A percentile compares a stretch with the other conserved stretches of the same genome.
These are phyloP conservation scores for Aspergillus affinis DNA, from an alignment of 495 filamentous ascomycete genomes.

Conservation along the genomic window DNA sequence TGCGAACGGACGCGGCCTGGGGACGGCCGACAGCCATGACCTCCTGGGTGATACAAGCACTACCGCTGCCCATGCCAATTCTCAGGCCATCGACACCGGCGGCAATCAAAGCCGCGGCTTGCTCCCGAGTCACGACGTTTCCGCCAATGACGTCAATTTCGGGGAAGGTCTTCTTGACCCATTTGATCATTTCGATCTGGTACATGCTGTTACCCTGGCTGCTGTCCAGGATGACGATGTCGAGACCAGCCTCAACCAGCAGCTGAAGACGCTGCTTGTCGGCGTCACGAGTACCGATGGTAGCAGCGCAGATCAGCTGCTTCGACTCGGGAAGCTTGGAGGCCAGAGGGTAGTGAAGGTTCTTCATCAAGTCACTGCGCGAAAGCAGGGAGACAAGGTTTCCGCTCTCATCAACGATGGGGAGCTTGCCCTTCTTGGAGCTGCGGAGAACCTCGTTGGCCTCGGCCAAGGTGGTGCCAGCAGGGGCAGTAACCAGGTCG, in stretches of 20 bases:
- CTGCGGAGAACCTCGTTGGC: slow-evolving; percentile 90
- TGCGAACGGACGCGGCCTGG: slow-evolving; percentile 89
- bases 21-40: slow-evolving; percentile 98
- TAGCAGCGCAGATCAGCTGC: slow-evolving; percentile 92
- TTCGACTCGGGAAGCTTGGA: slow-evolving; percentile 97
- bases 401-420: slow-evolving; percentile 82
- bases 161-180: slow-evolving; percentile 83
- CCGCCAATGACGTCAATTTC: slow-evolving; percentile 91
- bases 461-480: slow-evolving; percentile 80
- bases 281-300: slow-evolving; percentile 90
- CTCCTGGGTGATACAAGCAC: slow-evolving; percentile 98
- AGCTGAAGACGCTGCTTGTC: slow-evolving; percentile 84
- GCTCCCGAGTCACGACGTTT: slow-evolving; percentile 95
- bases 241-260: slow-evolving; percentile 90
- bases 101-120: slow-evolving; percentile 88
- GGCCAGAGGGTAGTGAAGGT: slow-evolving; percentile 92
- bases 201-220: slow-evolving; percentile 97
- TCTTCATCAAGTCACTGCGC: slow-evolving; percentile 97
- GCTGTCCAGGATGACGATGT: slow-evolving; percentile 93
- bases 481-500: slow-evolving; percentile 85
- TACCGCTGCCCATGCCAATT: slow-evolving; percentile 98
- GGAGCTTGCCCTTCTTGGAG: slow-evolving; percentile 99
- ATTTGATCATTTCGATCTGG: slow-evolving; percentile 96
- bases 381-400: slow-evolving; percentile 95
- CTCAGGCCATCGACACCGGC: slow-evolving; percentile 94